These are phyloP conservation scores for Alternaria sp. DNA, from an alignment of 2,329 filamentous ascomycete genomes.

Conservation along the genomic window DNA sequence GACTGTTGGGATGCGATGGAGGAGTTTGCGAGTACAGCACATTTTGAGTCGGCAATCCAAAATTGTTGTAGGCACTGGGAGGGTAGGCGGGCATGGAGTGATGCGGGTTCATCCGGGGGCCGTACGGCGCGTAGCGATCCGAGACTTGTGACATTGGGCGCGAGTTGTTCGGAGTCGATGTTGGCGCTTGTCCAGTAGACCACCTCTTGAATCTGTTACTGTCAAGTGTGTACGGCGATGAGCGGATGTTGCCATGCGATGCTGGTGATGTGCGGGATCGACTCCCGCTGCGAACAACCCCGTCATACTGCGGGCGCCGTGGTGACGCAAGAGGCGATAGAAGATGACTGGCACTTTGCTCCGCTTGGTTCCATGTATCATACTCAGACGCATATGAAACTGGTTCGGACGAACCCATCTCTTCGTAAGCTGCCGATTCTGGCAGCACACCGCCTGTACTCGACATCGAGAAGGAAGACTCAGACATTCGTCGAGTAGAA, in stretches of 20 bases:
- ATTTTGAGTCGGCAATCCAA: slow-evolving; percentile 45
- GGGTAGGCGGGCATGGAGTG: slow-evolving; percentile 51
- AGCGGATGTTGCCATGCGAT: slow-evolving; percentile 71
- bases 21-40: slow-evolving; percentile 54
- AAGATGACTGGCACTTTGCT: slow-evolving; percentile 69
- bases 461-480: slow-evolving; percentile 77
- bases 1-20: slow-evolving; percentile 62
- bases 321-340: slow-evolving; percentile 78
- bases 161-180: slow-evolving; percentile 67
- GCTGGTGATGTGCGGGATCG: slow-evolving; percentile 76
- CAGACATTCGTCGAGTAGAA: slow-evolving; percentile 71
- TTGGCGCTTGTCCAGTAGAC: slow-evolving; percentile 71
- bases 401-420: slow-evolving; percentile 74
- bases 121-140: slow-evolving; percentile 68
- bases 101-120: slow-evolving; percentile 62
- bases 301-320: slow-evolving; percentile 66
- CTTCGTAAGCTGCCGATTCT: slow-evolving; percentile 75
- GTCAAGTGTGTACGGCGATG: slow-evolving; percentile 75
- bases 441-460: slow-evolving; percentile 64
- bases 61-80: slow-evolving; percentile 42
- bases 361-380: slow-evolving; percentile 72
- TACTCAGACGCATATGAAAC: slow-evolving; percentile 68
- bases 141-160: slow-evolving; percentile 65
- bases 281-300: slow-evolving; percentile 61
- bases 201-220: slow-evolving; percentile 74